Evolutionary conservation across 1,139 yeast genomes (phyloP).

Genomic region (Zygosaccharomyces pseudobailii): DNA sequence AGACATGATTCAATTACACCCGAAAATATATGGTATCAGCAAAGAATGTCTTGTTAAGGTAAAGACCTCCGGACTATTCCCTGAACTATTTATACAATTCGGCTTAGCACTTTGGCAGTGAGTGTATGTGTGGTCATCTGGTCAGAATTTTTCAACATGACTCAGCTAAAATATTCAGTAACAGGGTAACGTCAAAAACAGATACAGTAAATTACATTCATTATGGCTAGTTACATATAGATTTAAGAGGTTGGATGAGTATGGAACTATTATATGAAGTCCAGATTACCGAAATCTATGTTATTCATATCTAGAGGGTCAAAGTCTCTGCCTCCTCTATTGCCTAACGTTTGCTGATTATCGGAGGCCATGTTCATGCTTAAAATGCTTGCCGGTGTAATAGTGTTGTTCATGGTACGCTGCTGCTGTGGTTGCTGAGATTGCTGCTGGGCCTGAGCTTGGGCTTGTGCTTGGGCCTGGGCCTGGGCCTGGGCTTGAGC

Average conservation of each 20-base stretch:
- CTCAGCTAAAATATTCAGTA: not conserved
- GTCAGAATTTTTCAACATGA: conserved; percentile 2
- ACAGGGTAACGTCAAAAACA: conserved; percentile 1
- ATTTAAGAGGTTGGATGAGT: not conserved
- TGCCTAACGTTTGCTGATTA: conserved; percentile 10
- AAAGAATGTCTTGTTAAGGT: not conserved
- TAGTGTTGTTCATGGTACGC: conserved; percentile 16
- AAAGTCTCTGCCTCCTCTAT: conserved; percentile 23
- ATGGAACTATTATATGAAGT: conserved; percentile 20
- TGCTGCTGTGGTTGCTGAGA: conserved; percentile 5
- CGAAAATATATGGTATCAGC: not conserved
- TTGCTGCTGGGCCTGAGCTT: conserved; percentile 2
- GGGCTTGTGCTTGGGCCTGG: conserved; percentile 2
- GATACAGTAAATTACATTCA: not conserved
- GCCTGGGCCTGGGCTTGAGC: conserved; percentile 1
- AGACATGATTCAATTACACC: conserved; percentile 44
- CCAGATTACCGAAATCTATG: conserved; percentile 30
- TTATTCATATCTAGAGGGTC: conserved; percentile 27
- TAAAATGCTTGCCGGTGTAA: conserved; percentile 32
- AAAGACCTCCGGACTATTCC: not conserved
- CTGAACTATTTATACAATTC: no score
- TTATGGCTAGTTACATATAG: not conserved
- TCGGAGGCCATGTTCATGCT: conserved; percentile 26
- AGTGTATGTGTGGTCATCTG: not conserved
- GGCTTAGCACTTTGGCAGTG: not conserved